These are phyloP conservation scores for Fusarium concolor DNA, from an alignment of 2,329 filamentous ascomycete genomes.

Conservation along the genomic window DNA sequence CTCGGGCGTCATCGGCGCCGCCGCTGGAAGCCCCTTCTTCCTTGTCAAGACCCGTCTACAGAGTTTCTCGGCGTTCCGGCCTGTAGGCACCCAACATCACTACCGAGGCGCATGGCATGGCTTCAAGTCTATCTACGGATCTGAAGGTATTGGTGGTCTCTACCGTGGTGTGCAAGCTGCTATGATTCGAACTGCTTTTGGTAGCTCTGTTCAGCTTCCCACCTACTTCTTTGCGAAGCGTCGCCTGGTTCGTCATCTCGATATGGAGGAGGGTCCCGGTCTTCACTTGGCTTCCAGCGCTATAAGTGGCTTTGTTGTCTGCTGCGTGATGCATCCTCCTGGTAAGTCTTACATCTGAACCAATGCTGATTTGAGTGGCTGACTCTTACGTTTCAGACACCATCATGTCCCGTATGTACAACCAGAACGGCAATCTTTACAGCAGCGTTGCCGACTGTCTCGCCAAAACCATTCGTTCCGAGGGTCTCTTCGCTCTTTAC, in stretches of 20 bases:
- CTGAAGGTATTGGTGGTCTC: slow-evolving; percentile 82
- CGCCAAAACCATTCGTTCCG: slow-evolving; percentile 88
- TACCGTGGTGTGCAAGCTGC: slow-evolving; percentile 93
- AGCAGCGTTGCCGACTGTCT: slow-evolving; percentile 92
- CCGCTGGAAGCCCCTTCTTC: slow-evolving; percentile 96
- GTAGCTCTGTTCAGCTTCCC: slow-evolving; percentile 93
- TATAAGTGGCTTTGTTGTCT: slow-evolving; percentile 93
- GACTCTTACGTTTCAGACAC: slow-evolving; percentile 70
- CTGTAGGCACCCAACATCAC: slow-evolving; percentile 95
- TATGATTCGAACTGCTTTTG: slow-evolving; percentile 96
- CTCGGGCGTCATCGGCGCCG: slow-evolving; percentile 90
- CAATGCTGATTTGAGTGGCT: not conserved
- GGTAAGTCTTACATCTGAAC: slow-evolving; percentile 61
- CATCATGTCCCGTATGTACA: slow-evolving; percentile 98
- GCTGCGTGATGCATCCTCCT: slow-evolving; percentile 97
- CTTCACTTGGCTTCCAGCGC: slow-evolving; percentile 91
- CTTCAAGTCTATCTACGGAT: slow-evolving; percentile 78
- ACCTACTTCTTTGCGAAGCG: slow-evolving; percentile 99
- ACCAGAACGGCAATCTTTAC: slow-evolving; percentile 98
- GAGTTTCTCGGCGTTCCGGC: slow-evolving; percentile 90
- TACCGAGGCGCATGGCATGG: slow-evolving; percentile 91
- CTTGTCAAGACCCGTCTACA: slow-evolving; percentile 96
- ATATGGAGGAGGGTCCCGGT: slow-evolving; percentile 89
- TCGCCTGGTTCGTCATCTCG: slow-evolving; percentile 81
- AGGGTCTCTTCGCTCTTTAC: slow-evolving; percentile 93